A percentile compares a stretch with the other conserved stretches of the same genome.
These are phyloP conservation scores for Bipolaris cookei DNA, from an alignment of 2,329 filamentous ascomycete species.

Conservation along the genomic window DNA sequence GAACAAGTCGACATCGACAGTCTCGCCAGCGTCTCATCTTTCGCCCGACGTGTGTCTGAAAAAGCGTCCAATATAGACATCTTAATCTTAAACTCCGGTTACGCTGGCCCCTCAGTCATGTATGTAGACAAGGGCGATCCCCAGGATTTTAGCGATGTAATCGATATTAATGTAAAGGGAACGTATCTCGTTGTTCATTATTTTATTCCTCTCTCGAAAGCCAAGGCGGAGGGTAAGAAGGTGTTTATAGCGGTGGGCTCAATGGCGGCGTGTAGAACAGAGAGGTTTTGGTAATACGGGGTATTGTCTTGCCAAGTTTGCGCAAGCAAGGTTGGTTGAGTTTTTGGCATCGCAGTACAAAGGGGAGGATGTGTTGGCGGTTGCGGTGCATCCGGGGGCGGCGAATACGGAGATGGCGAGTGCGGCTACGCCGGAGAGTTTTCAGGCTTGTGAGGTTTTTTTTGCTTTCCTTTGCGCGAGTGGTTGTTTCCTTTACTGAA, in stretches of 20 bases:
- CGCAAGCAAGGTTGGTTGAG: conserved; percentile 37
- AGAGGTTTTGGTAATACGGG: conserved; percentile 51
- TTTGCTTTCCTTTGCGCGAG: conserved; percentile 2
- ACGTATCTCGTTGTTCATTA: conserved; percentile 48
- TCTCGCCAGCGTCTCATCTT: conserved; percentile 30
- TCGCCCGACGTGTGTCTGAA: conserved; percentile 29
- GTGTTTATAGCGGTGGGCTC: conserved; percentile 36
- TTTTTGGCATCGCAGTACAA: conserved; percentile 35
- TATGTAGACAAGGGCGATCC: conserved; percentile 44
- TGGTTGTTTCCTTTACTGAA: background rate
- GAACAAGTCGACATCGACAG: conserved; percentile 41
- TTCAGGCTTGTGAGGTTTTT: conserved; percentile 32
- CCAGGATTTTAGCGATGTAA: conserved; percentile 45
- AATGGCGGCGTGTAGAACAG: conserved; percentile 46
- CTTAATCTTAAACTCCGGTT: conserved; percentile 49
- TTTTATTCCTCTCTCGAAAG: conserved; percentile 38
- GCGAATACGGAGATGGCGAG: conserved; percentile 41
- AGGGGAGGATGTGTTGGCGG: conserved; percentile 28
- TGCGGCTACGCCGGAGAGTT: conserved; percentile 33
- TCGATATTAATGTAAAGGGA: conserved; percentile 48
- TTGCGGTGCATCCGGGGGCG: conserved; percentile 42
- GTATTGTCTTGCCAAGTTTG: conserved; percentile 42
- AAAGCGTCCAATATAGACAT: conserved; percentile 43
- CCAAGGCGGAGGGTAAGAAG: conserved; percentile 20
- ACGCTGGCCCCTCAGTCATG: conserved; percentile 44